These are phyloP conservation scores for Hygrophorus pudorinus DNA, from an alignment of 768 basidiomycete species.

Conservation along the genomic window DNA sequence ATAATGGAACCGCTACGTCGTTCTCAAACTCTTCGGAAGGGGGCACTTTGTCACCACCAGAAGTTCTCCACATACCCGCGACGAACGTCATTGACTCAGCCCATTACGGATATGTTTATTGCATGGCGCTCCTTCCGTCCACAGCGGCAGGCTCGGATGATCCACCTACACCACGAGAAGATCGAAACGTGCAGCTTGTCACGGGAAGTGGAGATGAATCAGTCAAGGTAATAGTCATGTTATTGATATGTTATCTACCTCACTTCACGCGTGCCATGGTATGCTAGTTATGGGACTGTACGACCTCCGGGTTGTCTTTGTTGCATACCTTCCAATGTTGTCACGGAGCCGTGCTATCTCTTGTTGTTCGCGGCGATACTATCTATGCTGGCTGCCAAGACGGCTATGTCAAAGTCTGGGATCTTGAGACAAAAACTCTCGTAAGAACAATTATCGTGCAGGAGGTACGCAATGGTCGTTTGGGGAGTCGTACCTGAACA, in stretches of 20 bases:
- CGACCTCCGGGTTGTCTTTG: constrained; percentile 31
- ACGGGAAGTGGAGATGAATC: constrained; percentile 89
- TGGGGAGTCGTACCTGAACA: neutral
- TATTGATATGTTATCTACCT: neutral
- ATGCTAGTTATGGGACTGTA: constrained; percentile 59
- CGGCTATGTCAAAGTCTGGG: constrained; percentile 85
- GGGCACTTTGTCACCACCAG: constrained; percentile 20
- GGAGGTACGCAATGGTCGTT: constrained; percentile 37
- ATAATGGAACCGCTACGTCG: constrained; percentile 29
- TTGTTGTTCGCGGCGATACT: constrained; percentile 66
- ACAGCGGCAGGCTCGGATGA: constrained; percentile 9
- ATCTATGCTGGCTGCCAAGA: constrained; percentile 93
- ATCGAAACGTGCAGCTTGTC: constrained; percentile 39
- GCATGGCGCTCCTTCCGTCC: constrained; percentile 33
- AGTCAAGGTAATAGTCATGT: constrained; percentile 51
- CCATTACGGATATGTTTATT: constrained; percentile 92
- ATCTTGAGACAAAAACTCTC: constrained; percentile 80
- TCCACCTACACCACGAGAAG: constrained; percentile 19
- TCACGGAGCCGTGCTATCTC: constrained; percentile 76
- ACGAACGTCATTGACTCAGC: constrained; percentile 77
- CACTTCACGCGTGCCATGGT: neutral
- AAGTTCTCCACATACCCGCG: constrained; percentile 46
- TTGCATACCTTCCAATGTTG: constrained; percentile 61
- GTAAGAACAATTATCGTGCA: constrained; percentile 82
- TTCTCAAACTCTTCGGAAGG: constrained; percentile 5